phyloP scores from a whole-genome alignment of 345 rosid species.

The Eucalyptus guilfoylei region DNA sequence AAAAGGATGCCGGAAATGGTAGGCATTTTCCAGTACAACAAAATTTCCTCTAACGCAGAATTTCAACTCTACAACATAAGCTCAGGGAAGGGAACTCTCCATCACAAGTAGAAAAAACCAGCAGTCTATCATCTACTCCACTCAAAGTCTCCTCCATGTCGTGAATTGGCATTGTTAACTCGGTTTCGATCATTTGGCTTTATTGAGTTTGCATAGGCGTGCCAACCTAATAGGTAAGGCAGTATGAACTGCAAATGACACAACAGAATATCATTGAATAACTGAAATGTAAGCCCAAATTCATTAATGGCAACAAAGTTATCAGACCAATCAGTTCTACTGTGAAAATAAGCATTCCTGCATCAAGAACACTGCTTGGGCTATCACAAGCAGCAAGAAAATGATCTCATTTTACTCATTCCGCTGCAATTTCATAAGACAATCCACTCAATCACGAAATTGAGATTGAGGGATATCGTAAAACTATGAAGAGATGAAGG shows the following conservation, averaged over 20 bases:
- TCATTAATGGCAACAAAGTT: background rate
- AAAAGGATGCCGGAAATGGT: background rate
- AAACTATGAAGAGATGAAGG: background rate
- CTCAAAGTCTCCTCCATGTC: conserved; percentile 68
- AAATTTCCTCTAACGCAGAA: background rate
- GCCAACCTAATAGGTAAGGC: conserved; percentile 85
- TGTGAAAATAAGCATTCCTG: background rate
- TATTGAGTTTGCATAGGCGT: conserved; percentile 48
- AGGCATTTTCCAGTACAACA: background rate
- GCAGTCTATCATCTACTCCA: conserved; percentile 43
- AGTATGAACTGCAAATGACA: conserved; percentile 46
- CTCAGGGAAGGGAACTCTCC: background rate
- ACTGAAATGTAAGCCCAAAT: background rate
- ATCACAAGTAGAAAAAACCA: background rate
- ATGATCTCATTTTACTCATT: background rate
- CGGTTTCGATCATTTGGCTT: conserved; percentile 37
- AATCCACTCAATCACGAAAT: background rate
- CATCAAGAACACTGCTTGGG: background rate
- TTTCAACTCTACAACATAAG: background rate
- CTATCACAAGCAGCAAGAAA: background rate
- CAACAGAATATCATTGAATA: background rate
- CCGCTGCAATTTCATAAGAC: background rate
- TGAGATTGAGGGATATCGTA: background rate
- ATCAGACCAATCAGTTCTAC: background rate
- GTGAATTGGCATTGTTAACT: conserved; percentile 31